A percentile compares a stretch with the other conserved stretches of the same genome.
These are phyloP conservation scores for Arxiozyma slooffiae DNA, from an alignment of 1,139 yeast genomes.

Conservation along the genomic window DNA sequence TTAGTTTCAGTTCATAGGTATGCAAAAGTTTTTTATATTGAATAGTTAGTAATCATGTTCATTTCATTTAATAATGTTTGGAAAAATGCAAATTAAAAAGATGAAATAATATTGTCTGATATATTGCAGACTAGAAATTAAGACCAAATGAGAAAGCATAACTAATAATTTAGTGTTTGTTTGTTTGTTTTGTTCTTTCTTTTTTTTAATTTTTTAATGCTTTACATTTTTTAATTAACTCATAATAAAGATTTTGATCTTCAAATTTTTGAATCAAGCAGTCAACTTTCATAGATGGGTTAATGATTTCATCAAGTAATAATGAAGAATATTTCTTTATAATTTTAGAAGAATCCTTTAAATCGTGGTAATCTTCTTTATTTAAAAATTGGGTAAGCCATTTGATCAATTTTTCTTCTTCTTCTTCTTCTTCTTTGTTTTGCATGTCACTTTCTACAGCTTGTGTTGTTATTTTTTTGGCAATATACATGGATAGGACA, in stretches of 20 bases:
- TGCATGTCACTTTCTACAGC: background rate
- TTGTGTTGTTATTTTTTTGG: slow-evolving; percentile 53
- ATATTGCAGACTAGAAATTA: background rate
- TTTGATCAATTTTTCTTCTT: background rate
- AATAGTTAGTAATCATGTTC: background rate
- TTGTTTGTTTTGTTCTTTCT: background rate
- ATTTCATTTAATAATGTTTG: background rate
- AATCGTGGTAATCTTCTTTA: slow-evolving; percentile 5
- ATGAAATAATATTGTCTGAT: background rate
- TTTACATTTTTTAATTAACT: slow-evolving; percentile 14
- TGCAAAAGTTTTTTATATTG: background rate
- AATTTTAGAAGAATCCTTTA: slow-evolving; percentile 11
- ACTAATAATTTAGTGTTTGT: background rate
- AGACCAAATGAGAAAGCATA: too few relatives aligned
- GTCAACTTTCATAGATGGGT: slow-evolving; percentile 25
- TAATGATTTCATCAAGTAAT: slow-evolving; percentile 22
- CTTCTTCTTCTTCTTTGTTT: slow-evolving; percentile 38
- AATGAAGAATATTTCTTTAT: slow-evolving; percentile 17
- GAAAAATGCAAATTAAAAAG: background rate
- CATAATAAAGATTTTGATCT: slow-evolving; percentile 15
- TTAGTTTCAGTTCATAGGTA: background rate
- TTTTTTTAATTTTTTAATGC: background rate
- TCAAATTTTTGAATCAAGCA: slow-evolving; percentile 24
- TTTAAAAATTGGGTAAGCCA: background rate
- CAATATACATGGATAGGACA: slow-evolving; percentile 82